phyloP scores from a whole-genome alignment of 139 green algal genomes.

The Chlorella sp. region DNA sequence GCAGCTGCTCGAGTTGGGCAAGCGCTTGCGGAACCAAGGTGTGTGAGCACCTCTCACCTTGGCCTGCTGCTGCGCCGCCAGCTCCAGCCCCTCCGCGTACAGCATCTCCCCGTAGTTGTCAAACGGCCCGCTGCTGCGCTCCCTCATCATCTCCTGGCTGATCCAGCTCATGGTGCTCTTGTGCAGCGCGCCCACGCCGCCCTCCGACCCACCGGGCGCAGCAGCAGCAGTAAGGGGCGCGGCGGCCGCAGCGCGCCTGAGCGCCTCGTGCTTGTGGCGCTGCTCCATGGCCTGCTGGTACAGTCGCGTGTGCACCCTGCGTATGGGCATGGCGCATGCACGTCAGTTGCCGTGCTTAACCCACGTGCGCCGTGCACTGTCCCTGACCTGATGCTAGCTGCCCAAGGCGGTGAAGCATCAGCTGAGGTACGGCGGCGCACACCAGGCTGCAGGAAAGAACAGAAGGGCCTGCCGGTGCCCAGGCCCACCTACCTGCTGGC shows the following conservation, averaged over 20 bases:
- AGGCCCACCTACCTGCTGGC: too few relatives aligned
- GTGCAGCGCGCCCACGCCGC: conserved; percentile 1
- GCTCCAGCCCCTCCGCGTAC: conserved; percentile 70
- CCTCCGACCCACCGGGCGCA: too few relatives aligned
- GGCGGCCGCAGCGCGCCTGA: conserved; percentile 12
- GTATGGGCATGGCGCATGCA: too few relatives aligned
- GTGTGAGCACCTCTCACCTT: conserved; percentile 38
- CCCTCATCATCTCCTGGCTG: conserved; percentile 58
- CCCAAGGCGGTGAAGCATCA: too few relatives aligned
- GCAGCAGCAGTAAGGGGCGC: conserved; percentile 8
- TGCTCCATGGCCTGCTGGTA: conserved; percentile 46
- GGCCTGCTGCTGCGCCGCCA: conserved; percentile 12
- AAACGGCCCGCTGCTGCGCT: conserved; percentile 50
- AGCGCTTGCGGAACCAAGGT: too few relatives aligned
- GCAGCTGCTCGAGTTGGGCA: too few relatives aligned
- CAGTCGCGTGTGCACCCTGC: conserved; percentile 34
- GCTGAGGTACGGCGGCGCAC: too few relatives aligned
- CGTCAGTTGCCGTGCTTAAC: too few relatives aligned
- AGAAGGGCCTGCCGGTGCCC: too few relatives aligned
- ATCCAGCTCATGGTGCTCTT: conserved; percentile 52
- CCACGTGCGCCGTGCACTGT: too few relatives aligned
- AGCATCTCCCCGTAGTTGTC: conserved; percentile 78
- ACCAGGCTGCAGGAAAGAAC: too few relatives aligned
- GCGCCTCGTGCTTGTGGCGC: conserved; percentile 36
- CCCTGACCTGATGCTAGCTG: too few relatives aligned